A percentile compares a stretch with the other conserved stretches of the same genome.
Evolutionary conservation across 129 eudicot species (phyloP).

Genomic region (Dittrichia graveolens): DNA sequence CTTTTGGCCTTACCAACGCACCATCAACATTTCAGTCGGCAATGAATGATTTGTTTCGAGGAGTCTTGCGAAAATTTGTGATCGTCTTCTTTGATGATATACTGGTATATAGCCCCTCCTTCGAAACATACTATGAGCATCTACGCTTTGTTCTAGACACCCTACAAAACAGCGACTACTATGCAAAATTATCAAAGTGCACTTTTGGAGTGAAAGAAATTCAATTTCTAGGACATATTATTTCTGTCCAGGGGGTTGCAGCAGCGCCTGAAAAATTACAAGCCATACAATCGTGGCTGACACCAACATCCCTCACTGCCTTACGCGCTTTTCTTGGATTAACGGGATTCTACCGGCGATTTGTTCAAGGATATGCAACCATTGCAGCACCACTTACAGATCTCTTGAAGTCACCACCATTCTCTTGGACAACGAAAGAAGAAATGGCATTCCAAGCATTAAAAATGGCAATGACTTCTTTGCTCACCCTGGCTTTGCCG

Average conservation of each 20-base stretch:
- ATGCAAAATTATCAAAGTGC: neutral
- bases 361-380: neutral
- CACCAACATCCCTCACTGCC: neutral
- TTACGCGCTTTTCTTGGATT: neutral
- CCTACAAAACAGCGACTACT: neutral
- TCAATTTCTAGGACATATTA: neutral
- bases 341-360: neutral
- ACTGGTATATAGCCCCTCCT: neutral
- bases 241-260: neutral
- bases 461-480: neutral
- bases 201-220: neutral
- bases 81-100: neutral
- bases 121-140: neutral
- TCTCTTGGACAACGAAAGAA: neutral
- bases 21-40: neutral
- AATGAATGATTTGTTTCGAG: slow-evolving; percentile 14
- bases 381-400: neutral
- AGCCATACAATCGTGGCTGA: neutral
- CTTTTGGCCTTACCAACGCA: neutral
- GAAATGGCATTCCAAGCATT: neutral
- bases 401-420: neutral
- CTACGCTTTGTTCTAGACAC: neutral
- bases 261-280: neutral
- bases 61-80: neutral
- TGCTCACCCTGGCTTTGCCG: neutral